These are phyloP conservation scores for Mycena galopus DNA, from an alignment of 768 basidiomycete genomes.

Conservation along the genomic window DNA sequence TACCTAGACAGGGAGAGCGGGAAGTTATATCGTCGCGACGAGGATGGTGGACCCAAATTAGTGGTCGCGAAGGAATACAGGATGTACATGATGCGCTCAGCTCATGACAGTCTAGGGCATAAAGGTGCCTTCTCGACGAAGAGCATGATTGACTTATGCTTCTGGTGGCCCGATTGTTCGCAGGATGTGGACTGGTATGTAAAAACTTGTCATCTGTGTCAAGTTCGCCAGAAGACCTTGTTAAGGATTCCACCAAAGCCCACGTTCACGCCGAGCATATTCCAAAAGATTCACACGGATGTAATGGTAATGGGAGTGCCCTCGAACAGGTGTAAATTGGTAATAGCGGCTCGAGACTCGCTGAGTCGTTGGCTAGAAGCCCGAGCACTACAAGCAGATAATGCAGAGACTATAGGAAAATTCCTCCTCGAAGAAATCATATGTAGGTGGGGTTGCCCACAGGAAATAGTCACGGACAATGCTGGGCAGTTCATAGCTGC, in stretches of 20 bases:
- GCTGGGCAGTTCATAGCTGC: background rate
- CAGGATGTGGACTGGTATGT: background rate
- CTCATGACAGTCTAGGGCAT: background rate
- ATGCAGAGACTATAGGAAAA: background rate
- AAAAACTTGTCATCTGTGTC: background rate
- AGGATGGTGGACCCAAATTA: background rate
- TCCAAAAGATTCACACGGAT: background rate
- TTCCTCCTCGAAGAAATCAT: background rate
- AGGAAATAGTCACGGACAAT: background rate
- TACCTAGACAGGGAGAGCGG: background rate
- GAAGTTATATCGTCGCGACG: background rate
- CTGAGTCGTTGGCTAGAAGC: background rate
- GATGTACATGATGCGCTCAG: constrained; percentile 7
- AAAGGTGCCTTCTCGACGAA: background rate
- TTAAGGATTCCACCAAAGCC: background rate
- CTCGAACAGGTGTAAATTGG: background rate
- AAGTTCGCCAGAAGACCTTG: background rate
- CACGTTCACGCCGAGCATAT: background rate
- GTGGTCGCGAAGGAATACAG: background rate
- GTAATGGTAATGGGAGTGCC: background rate
- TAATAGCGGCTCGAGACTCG: background rate
- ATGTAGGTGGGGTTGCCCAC: background rate
- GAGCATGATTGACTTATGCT: background rate
- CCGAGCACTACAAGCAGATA: background rate
- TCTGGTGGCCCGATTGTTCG: background rate